Percentiles rank a stretch among this genome's conserved stretches.
phyloP scores from a whole-genome alignment of 139 green algal species.

The Edaphochlamys debaryana region DNA sequence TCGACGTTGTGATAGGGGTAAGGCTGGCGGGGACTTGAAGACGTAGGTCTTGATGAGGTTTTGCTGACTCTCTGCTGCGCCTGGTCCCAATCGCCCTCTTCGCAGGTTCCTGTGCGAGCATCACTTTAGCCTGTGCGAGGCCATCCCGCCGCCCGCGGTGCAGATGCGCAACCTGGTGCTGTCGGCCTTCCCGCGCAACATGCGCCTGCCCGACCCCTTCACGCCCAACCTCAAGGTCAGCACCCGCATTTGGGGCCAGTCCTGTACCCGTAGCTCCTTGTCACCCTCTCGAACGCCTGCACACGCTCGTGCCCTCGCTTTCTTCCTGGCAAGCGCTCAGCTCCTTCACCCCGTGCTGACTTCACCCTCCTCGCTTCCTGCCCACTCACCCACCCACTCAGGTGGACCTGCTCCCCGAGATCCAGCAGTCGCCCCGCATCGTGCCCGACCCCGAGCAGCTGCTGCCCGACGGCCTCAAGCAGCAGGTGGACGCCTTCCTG shows the following conservation, averaged over 20 bases:
- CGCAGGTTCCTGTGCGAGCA: constrained; percentile 94
- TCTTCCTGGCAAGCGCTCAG: too few species aligned
- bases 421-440: constrained; percentile 81
- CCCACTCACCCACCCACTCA: background rate
- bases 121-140: constrained; percentile 94
- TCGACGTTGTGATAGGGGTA: too few species aligned
- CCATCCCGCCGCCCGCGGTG: constrained; percentile 93
- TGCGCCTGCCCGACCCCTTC: constrained; percentile 98
- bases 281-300: too few species aligned
- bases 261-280: too few species aligned
- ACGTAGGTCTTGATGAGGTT: too few species aligned
- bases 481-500: constrained; percentile 73
- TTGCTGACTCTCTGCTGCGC: too few species aligned
- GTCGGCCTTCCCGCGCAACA: constrained; percentile 95
- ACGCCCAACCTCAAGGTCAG: constrained; percentile 96
- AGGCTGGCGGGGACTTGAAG: too few species aligned
- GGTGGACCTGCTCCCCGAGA: constrained; percentile 95
- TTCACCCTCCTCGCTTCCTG: too few species aligned
- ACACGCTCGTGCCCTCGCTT: too few species aligned
- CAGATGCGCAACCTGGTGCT: constrained; percentile 99
- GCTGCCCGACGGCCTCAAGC: constrained; percentile 72
- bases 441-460: constrained; percentile 71
- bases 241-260: too few species aligned
- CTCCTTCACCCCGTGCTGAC: too few species aligned
- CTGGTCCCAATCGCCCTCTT: too few species aligned